phyloP scores from a whole-genome alignment of 2,329 filamentous ascomycete genomes.

The Decorospora gaudefroyi region DNA sequence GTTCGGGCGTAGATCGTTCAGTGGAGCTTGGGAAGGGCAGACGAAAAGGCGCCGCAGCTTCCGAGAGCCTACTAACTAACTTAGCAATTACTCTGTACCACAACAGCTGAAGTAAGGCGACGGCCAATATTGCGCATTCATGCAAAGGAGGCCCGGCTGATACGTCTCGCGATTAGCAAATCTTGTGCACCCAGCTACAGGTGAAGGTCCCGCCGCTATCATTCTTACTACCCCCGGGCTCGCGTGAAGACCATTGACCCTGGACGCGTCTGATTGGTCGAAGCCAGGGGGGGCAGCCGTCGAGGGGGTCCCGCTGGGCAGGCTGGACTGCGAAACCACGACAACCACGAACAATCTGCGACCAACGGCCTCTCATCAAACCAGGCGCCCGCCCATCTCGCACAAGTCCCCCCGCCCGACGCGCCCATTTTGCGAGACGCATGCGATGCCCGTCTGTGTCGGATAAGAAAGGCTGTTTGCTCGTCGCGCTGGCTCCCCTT shows the following conservation, averaged over 20 bases:
- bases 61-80: constrained; percentile 12
- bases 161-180: too few species aligned
- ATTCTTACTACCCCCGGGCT: constrained; percentile 8
- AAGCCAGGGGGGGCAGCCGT: constrained; percentile 3
- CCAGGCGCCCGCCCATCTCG: constrained; percentile 25
- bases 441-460: constrained; percentile 32
- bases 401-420: constrained; percentile 15
- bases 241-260: constrained; percentile 3
- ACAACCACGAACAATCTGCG: constrained; percentile 12
- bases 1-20: constrained; percentile 25
- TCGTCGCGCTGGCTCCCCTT: constrained; percentile 47
- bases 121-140: too few species aligned
- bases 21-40: constrained; percentile 15
- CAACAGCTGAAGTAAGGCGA: too few species aligned
- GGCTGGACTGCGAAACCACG: constrained; percentile 14
- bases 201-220: constrained; percentile 5
- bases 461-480: constrained; percentile 27
- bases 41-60: constrained; percentile 12
- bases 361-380: constrained; percentile 22
- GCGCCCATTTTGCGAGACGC: constrained; percentile 20
- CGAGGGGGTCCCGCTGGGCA: background rate
- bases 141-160: too few species aligned
- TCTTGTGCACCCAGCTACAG: too few species aligned
- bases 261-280: constrained; percentile 13
- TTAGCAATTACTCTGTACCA: too few species aligned